Percentiles rank a stretch among this genome's conserved stretches.
Conservation (phyloP, 2,329 filamentous ascomycete species). For the Aspergillus oerlinghausenensis region DNA sequence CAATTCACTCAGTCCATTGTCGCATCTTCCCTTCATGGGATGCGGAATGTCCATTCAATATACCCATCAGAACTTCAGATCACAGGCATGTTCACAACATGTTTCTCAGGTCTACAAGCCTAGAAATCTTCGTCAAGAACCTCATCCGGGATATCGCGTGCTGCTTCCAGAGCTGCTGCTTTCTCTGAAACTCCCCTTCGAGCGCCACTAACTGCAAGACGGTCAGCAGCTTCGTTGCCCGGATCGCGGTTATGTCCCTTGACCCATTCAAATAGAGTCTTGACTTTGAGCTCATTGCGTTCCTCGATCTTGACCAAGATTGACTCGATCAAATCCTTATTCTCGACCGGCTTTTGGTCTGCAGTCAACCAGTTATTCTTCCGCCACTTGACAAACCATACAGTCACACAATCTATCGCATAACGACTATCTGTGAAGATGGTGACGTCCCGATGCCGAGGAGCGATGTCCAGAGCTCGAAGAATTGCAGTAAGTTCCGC, state of each 20-base stretch:
- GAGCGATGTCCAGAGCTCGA: slow-evolving; percentile 73
- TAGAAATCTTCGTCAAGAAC: slow-evolving; percentile 24
- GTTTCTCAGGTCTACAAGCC: background rate
- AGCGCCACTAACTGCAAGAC: slow-evolving; percentile 66
- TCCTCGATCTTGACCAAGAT: slow-evolving; percentile 69
- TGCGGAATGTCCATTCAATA: background rate
- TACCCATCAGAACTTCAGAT: background rate
- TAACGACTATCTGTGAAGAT: slow-evolving; percentile 91
- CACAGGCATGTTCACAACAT: background rate
- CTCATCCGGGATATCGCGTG: slow-evolving; percentile 23
- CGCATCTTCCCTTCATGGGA: background rate
- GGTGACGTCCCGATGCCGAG: slow-evolving; percentile 61
- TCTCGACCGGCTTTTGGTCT: slow-evolving; percentile 68
- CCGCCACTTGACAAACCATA: slow-evolving; percentile 77
- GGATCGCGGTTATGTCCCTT: slow-evolving; percentile 72
- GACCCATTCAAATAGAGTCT: slow-evolving; percentile 77
- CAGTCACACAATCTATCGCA: slow-evolving; percentile 80
- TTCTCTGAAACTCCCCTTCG: slow-evolving; percentile 33
- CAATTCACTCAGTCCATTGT: background rate
- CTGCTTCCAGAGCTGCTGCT: slow-evolving; percentile 20
- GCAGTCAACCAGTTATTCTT: slow-evolving; percentile 73
- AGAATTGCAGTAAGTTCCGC: slow-evolving; percentile 89
- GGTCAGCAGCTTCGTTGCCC: slow-evolving; percentile 79
- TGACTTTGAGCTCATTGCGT: slow-evolving; percentile 54
- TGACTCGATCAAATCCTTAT: slow-evolving; percentile 74